phyloP scores from a whole-genome alignment of 495 filamentous ascomycete species.

The Sporormia fimetaria region DNA sequence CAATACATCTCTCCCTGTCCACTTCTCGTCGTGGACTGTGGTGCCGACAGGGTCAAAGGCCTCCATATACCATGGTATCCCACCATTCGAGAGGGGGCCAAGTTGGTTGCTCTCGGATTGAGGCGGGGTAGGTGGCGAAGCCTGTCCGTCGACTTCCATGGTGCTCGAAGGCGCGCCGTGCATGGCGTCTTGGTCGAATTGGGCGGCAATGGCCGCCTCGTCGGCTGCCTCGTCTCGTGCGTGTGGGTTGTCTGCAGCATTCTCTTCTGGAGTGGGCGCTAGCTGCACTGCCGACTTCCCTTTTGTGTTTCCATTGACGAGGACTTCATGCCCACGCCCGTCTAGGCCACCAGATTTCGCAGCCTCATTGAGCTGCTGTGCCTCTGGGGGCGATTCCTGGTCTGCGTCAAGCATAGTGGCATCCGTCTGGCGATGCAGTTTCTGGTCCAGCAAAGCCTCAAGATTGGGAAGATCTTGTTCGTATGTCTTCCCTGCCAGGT shows the following conservation, averaged over 20 bases:
- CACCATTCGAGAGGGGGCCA: constrained; percentile 54
- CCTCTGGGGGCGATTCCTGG: background rate
- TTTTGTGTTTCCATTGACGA: constrained; percentile 10
- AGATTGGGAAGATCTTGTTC: constrained; percentile 63
- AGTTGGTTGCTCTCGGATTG: constrained; percentile 39
- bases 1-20: constrained; percentile 63
- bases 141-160: constrained; percentile 7
- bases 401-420: constrained; percentile 12
- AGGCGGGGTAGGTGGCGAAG: constrained; percentile 35
- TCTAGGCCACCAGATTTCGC: background rate
- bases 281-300: constrained; percentile 27
- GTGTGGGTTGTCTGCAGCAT: constrained; percentile 20
- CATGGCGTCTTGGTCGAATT: constrained; percentile 11
- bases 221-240: constrained; percentile 15
- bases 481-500: constrained; percentile 55
- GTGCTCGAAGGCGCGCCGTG: constrained; percentile 1
- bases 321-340: background rate
- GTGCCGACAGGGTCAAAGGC: constrained; percentile 70
- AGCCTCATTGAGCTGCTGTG: background rate
- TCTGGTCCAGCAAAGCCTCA: constrained; percentile 53
- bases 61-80: constrained; percentile 80
- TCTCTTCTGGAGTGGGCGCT: constrained; percentile 26
- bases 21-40: constrained; percentile 61
- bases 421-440: constrained; percentile 8
- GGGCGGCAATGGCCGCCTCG: constrained; percentile 20